A percentile compares a stretch with the other conserved stretches of the same genome.
These are phyloP conservation scores for Epicoccum nigrum DNA, from an alignment of 2,329 filamentous ascomycete genomes.

Conservation along the genomic window DNA sequence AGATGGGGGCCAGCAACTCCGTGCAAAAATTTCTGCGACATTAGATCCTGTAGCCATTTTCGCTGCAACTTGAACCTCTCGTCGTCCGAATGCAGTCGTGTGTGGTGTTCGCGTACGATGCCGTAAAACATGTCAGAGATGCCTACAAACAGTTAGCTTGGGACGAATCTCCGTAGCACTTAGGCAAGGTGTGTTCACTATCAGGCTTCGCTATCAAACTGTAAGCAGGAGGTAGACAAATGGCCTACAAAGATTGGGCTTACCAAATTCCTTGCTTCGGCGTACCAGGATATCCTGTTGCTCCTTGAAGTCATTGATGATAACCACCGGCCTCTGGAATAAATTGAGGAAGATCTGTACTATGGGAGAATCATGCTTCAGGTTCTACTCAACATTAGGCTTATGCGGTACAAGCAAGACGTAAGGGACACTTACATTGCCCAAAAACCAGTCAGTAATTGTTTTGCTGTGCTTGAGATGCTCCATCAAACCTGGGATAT, in stretches of 20 bases:
- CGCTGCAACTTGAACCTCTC: conserved; percentile 42
- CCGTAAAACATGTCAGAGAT: conserved; percentile 40
- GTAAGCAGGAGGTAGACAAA: too few species aligned
- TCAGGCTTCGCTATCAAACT: too few species aligned
- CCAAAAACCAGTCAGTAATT: conserved; percentile 10
- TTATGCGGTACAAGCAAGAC: too few species aligned
- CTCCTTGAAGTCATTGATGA: conserved; percentile 54
- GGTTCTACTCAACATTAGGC: neutral
- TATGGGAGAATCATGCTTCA: conserved; percentile 17
- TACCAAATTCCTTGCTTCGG: conserved; percentile 56
- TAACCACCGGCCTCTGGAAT: conserved; percentile 51
- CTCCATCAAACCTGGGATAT: conserved; percentile 45
- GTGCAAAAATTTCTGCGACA: conserved; percentile 47
- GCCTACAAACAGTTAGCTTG: too few species aligned
- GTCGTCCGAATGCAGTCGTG: conserved; percentile 35
- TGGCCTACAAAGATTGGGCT: conserved; percentile 40
- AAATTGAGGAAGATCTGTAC: conserved; percentile 57
- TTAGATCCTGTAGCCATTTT: conserved; percentile 48
- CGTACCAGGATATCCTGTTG: conserved; percentile 50
- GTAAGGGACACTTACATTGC: neutral
- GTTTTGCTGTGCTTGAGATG: conserved; percentile 36
- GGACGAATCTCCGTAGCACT: too few species aligned
- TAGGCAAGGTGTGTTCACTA: too few species aligned
- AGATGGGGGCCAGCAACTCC: conserved; percentile 44
- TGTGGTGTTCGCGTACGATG: conserved; percentile 44